These are phyloP conservation scores for Cutaneotrichosporon mucoides DNA, from an alignment of 1,284 basidiomycete genomes.

Conservation along the genomic window DNA sequence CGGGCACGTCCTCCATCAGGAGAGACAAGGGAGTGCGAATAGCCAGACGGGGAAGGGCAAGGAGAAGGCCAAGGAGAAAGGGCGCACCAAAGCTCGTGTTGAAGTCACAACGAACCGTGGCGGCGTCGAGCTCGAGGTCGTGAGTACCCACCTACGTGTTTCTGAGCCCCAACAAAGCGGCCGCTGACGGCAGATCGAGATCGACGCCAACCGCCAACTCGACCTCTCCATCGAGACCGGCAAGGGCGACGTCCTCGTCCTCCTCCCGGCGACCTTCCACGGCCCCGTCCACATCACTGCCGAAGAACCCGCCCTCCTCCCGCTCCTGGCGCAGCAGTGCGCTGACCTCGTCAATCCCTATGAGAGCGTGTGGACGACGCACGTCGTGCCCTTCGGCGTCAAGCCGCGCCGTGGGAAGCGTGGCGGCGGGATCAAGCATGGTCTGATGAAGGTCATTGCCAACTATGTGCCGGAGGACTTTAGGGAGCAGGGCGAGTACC, in stretches of 20 bases:
- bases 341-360: constrained; percentile 30
- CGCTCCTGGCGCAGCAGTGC: constrained; percentile 13
- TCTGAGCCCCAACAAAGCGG: too few species aligned
- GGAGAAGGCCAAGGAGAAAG: constrained; percentile 17
- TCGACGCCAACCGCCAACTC: constrained; percentile 23
- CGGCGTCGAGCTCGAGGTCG: constrained; percentile 38
- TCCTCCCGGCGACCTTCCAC: constrained; percentile 35
- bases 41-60: too few species aligned
- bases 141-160: constrained; percentile 16
- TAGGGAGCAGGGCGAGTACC: constrained; percentile 26
- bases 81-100: constrained; percentile 36
- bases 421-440: constrained; percentile 17
- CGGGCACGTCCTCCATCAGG: neutral
- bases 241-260: constrained; percentile 36
- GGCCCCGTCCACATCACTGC: constrained; percentile 27
- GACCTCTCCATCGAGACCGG: constrained; percentile 31
- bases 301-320: constrained; percentile 19
- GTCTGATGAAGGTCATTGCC: constrained; percentile 18
- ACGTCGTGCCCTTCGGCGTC: constrained; percentile 25
- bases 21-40: constrained; percentile 16
- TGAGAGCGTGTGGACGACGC: constrained; percentile 30
- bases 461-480: constrained; percentile 28
- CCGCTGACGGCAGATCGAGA: constrained; percentile 28
- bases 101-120: constrained; percentile 31
- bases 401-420: neutral